Percentiles rank a stretch among this genome's conserved stretches.
Conservation (phyloP, 768 basidiomycete species). For the Trametopsis cervina region DNA sequence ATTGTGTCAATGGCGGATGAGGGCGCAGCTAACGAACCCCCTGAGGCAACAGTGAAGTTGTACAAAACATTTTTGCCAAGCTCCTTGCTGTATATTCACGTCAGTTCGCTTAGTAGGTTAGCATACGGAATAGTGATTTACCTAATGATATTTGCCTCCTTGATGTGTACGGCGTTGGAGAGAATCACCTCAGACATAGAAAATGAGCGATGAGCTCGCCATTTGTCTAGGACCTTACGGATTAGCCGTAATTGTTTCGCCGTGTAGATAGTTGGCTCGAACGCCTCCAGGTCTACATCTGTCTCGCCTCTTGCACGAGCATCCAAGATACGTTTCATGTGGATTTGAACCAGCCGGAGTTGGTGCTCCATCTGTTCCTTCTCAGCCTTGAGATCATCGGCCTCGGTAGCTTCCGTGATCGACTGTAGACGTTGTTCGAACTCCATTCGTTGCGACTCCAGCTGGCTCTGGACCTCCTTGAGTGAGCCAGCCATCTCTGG, state of each 20-base stretch:
- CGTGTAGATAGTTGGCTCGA: conserved; percentile 79
- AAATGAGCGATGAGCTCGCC: conserved; percentile 80
- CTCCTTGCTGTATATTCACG: conserved; percentile 53
- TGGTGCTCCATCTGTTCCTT: conserved; percentile 93
- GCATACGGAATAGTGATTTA: conserved; percentile 20
- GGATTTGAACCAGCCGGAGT: conserved; percentile 67
- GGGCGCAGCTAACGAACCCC: conserved; percentile 70
- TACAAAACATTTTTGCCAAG: conserved; percentile 82
- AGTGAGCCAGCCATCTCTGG: conserved; percentile 61
- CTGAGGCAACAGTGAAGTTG: conserved; percentile 89
- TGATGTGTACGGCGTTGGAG: conserved; percentile 76
- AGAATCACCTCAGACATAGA: conserved; percentile 90
- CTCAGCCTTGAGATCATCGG: conserved; percentile 82
- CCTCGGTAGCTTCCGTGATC: conserved; percentile 64
- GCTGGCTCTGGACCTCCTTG: conserved; percentile 66
- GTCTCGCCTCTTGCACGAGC: conserved; percentile 72
- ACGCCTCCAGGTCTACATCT: conserved; percentile 51
- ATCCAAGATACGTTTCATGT: conserved; percentile 77
- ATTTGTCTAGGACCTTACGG: conserved; percentile 74
- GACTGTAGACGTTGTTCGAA: conserved; percentile 54
- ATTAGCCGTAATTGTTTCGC: conserved; percentile 79
- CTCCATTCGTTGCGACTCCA: conserved; percentile 43
- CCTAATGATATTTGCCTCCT: conserved; percentile 95
- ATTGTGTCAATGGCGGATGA: conserved; percentile 80
- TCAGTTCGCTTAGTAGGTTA: conserved; percentile 5